A percentile compares a stretch with the other conserved stretches of the same genome.
Conservation (phyloP, 805 yeast species). For the Debaryomyces tyrocola region DNA sequence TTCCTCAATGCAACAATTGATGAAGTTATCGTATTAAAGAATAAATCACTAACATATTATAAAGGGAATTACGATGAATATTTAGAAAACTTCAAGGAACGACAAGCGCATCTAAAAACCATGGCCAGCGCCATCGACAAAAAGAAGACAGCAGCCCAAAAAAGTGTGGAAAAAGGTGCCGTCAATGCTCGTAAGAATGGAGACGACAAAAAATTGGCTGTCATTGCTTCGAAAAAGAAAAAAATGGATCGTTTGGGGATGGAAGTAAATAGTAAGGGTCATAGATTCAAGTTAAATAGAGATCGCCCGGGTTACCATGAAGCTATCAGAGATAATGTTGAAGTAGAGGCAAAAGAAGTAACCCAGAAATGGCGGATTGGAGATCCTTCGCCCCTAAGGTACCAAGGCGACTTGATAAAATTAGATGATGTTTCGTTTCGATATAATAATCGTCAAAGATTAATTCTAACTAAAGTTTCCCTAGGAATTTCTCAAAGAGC, state of each 20-base stretch:
- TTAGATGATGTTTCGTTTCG: neutral
- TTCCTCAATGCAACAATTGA: conserved; percentile 1
- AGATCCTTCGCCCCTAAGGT: neutral
- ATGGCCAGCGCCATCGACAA: conserved; percentile 1
- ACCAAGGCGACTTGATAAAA: conserved; percentile 1
- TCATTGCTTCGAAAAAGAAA: conserved; percentile 1
- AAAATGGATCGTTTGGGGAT: conserved; percentile 1
- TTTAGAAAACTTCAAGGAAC: neutral
- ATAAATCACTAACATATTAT: neutral
- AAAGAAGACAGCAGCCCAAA: neutral
- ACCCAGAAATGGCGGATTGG: neutral
- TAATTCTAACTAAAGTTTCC: neutral
- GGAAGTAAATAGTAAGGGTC: conserved; percentile 2
- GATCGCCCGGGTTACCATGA: conserved; percentile 1
- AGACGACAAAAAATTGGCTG: conserved; percentile 1
- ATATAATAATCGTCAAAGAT: neutral
- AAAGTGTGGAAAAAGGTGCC: neutral
- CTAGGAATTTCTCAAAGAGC: neutral
- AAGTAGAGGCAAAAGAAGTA: neutral
- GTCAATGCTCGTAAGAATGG: neutral
- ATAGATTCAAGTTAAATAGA: conserved; percentile 1
- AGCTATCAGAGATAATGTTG: neutral
- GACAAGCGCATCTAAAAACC: neutral
- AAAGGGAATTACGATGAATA: conserved; percentile 1
- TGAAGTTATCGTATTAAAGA: neutral